phyloP scores from a whole-genome alignment of 192 early-diverging fungal species.

The Coemansia sp. region DNA sequence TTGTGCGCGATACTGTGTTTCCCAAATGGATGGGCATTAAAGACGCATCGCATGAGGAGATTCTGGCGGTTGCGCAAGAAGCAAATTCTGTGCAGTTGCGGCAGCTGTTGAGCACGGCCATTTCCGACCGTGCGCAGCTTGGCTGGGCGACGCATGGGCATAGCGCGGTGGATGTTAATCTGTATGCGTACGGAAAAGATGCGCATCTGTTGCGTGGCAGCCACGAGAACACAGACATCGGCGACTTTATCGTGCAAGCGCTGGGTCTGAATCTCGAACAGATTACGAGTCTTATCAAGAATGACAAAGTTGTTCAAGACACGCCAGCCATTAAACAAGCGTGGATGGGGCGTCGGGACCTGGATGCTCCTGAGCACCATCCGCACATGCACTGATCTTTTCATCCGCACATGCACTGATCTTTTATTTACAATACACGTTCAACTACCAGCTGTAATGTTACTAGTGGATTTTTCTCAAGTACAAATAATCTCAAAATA shows the following conservation, averaged over 20 bases:
- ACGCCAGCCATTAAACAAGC: conserved; percentile 27
- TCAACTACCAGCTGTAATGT: no score
- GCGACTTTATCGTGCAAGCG: conserved; percentile 62
- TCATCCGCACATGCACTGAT: conserved; percentile 15
- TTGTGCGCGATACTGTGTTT: conserved; percentile 62
- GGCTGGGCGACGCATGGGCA: conserved; percentile 92
- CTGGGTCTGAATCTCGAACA: conserved; percentile 64
- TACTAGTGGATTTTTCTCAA: no score
- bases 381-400: conserved; percentile 17
- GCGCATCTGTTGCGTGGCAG: conserved; percentile 67
- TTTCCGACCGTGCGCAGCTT: conserved; percentile 59
- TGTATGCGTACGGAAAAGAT: conserved; percentile 78
- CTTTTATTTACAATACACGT: background rate
- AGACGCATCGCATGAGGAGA: conserved; percentile 67
- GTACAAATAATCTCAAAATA: background rate
- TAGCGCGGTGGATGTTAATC: conserved; percentile 92
- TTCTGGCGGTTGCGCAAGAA: conserved; percentile 46
- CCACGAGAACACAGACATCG: conserved; percentile 89
- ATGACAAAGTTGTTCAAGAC: conserved; percentile 35
- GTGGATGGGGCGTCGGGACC: conserved; percentile 47
- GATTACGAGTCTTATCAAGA: conserved; percentile 61
- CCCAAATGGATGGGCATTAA: conserved; percentile 67
- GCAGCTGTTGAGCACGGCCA: conserved; percentile 55
- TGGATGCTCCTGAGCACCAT: conserved; percentile 45
- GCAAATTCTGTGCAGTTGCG: conserved; percentile 45